Evolutionary conservation across 441 rosid genomes (phyloP), one percentile per base, ranked within the genome.

Genomic region (Biscutella laevigata): DNA sequence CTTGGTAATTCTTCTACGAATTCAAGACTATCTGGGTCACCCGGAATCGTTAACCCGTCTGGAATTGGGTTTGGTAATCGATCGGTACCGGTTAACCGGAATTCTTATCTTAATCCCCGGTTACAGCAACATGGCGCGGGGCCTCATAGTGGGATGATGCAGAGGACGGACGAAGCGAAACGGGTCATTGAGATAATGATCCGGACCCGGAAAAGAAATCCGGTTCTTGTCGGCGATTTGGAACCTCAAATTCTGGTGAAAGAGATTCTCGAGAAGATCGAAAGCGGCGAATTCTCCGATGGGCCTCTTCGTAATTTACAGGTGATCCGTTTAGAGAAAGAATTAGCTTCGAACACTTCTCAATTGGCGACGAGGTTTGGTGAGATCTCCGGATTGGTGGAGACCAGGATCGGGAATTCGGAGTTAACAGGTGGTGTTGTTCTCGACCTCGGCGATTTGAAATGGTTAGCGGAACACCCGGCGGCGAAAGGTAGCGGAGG

Each of bases 361-460:
- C 82, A 62, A 49, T 59, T 67, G 27, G 62, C 65, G 10, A 37
- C 64, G 0, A 84, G 71, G 70, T 68, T 87, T 7, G 69, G 60
- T 19, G 92, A 87, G 51, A 68, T 86, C 47, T 80, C 71, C 17
- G 62, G 63, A 19, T 59, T 76, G 49, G 62, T 87, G 6, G 89
- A 80, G 73, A 46, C 70, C 7, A 63, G 61, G 73, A 61, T 79
- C 7, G 64, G 55, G 49, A 61, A 62, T 36, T 65, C 13, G 38
- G 81, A 61, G 44, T 26, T 48, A 9, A 66, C 74, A 16, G 77
- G 81, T 3, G 86, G 97, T 7, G 76, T 81, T 57, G 66, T 91
- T 69, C 70, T 91, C 29, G 71, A 91, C 74, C 75, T 91, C 68
- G 98, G 96, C 1, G 95, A 91, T 75, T 70, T 91, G 69, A 91